Conservation (phyloP, 2,329 filamentous ascomycete species). For the Pseudogymnoascus sp. region DNA sequence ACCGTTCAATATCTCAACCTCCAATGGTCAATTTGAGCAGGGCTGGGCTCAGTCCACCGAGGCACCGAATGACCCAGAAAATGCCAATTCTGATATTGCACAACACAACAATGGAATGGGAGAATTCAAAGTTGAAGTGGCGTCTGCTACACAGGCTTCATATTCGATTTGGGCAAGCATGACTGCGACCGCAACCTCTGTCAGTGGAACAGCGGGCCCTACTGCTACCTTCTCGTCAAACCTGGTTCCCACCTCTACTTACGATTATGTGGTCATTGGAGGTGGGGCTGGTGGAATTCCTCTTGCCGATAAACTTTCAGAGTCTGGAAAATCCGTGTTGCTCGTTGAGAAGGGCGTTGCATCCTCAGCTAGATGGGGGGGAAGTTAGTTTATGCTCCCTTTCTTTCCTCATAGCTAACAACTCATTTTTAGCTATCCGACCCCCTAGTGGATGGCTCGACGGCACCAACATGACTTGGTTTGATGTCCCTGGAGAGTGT, state of each 20-base stretch:
- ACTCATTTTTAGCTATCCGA: constrained; percentile 19
- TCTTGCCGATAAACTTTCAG: constrained; percentile 52
- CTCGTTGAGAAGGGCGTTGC: constrained; percentile 55
- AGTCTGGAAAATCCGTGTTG: constrained; percentile 58
- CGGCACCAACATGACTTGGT: constrained; percentile 58
- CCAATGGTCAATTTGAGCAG: constrained; percentile 38
- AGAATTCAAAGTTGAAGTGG: constrained; percentile 43
- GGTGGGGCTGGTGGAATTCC: constrained; percentile 48
- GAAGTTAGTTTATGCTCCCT: constrained; percentile 30
- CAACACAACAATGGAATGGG: constrained; percentile 52
- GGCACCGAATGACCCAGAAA: constrained; percentile 34
- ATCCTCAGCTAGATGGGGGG: constrained; percentile 60
- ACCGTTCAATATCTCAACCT: constrained; percentile 38
- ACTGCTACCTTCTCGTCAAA: constrained; percentile 41
- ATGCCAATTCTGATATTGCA: constrained; percentile 39
- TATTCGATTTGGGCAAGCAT: constrained; percentile 29
- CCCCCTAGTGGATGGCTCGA: constrained; percentile 48
- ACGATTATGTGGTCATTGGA: constrained; percentile 50
- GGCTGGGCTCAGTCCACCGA: constrained; percentile 49
- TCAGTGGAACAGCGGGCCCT: constrained; percentile 28
- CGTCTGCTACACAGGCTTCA: constrained; percentile 35
- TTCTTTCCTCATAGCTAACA: constrained; percentile 11
- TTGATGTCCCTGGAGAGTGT: constrained; percentile 65
- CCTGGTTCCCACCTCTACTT: constrained; percentile 40
- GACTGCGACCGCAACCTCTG: constrained; percentile 24